Evolutionary conservation across 257 asterid genomes (phyloP).

Genomic region (Lavandula angustifolia): DNA sequence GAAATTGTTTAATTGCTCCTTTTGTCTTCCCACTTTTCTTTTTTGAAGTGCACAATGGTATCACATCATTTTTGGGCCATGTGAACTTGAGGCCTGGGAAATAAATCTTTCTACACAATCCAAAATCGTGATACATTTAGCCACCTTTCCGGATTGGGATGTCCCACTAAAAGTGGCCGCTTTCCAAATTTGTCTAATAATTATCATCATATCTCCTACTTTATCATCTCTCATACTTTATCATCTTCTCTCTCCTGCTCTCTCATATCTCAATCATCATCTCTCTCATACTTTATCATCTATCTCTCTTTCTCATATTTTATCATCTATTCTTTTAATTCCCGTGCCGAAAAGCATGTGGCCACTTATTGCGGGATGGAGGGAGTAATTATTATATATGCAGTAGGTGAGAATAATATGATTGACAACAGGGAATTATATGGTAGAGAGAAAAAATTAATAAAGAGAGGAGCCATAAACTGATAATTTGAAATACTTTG

Average conservation of each 20-base stretch:
- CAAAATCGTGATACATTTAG: background rate
- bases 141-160: too few relatives aligned
- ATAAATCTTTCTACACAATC: background rate
- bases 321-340: too few relatives aligned
- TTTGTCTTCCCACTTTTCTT: background rate
- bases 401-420: background rate
- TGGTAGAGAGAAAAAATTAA: background rate
- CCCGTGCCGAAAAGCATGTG: too few relatives aligned
- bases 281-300: too few relatives aligned
- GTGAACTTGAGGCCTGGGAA: conserved; percentile 3
- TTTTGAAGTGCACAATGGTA: conserved; percentile 15
- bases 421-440: background rate
- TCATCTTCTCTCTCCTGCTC: too few relatives aligned
- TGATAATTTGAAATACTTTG: background rate
- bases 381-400: background rate
- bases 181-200: too few relatives aligned
- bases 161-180: too few relatives aligned
- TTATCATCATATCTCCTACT: too few relatives aligned
- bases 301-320: too few relatives aligned
- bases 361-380: too few relatives aligned
- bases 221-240: too few relatives aligned
- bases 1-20: background rate
- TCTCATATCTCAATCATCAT: too few relatives aligned
- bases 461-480: background rate
- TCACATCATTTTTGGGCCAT: background rate